Evolutionary conservation across 495 filamentous ascomycete species (phyloP).

Genomic region (Hypoxylon rickii): DNA sequence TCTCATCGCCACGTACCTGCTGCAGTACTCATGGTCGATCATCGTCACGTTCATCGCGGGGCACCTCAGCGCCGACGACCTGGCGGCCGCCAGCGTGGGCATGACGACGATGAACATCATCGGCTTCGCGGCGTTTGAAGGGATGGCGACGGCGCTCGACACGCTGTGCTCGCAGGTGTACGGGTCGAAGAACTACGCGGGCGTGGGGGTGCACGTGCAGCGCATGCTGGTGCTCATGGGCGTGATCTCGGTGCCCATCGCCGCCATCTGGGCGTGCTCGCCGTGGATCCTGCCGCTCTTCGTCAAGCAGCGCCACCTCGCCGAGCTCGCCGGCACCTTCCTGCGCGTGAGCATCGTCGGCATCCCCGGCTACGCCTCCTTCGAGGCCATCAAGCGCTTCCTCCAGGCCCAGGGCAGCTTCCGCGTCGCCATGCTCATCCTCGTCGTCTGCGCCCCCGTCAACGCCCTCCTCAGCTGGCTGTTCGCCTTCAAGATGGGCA

Average conservation of each 20-base stretch:
- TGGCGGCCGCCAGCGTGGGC: slow-evolving; percentile 57
- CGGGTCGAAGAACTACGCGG: slow-evolving; percentile 67
- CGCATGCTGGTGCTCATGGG: slow-evolving; percentile 70
- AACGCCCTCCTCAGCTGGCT: slow-evolving; percentile 77
- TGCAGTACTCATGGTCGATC: slow-evolving; percentile 75
- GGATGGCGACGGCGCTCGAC: slow-evolving; percentile 73
- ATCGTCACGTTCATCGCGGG: slow-evolving; percentile 73
- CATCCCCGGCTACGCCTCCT: slow-evolving; percentile 70
- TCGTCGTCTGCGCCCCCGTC: slow-evolving; percentile 70
- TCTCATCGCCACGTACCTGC: slow-evolving; percentile 70
- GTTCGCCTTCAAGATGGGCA: slow-evolving; percentile 66
- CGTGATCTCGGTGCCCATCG: slow-evolving; percentile 67
- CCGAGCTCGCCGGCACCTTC: slow-evolving; percentile 70
- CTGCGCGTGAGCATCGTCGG: slow-evolving; percentile 68
- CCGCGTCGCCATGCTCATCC: slow-evolving; percentile 65
- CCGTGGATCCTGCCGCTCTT: slow-evolving; percentile 63
- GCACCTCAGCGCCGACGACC: slow-evolving; percentile 65
- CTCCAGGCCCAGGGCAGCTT: slow-evolving; percentile 77
- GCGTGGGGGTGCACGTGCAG: slow-evolving; percentile 75
- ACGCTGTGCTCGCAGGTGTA: slow-evolving; percentile 79
- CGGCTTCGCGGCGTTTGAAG: slow-evolving; percentile 73
- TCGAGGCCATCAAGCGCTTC: slow-evolving; percentile 75
- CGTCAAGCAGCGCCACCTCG: slow-evolving; percentile 63
- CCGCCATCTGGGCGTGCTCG: slow-evolving; percentile 64
- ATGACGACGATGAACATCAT: slow-evolving; percentile 62